Evolutionary conservation across 2,329 filamentous ascomycete genomes (phyloP).

Genomic region (Phialemonium atrogriseum): DNA sequence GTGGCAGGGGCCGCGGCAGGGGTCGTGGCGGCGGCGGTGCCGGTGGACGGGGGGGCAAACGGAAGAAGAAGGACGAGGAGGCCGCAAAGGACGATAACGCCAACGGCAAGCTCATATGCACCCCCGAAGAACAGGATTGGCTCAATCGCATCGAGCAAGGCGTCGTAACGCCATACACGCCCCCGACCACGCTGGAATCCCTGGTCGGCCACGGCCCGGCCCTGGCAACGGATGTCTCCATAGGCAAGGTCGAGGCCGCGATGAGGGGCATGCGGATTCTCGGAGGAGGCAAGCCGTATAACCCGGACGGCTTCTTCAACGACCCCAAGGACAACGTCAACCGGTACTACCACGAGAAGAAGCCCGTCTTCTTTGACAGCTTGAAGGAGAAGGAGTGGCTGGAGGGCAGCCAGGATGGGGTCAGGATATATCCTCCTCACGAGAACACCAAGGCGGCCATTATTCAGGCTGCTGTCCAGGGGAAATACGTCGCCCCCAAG

Average conservation of each 20-base stretch:
- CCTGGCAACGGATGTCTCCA: slow-evolving; percentile 20
- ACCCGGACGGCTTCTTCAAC: slow-evolving; percentile 16
- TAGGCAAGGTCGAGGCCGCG: slow-evolving; percentile 23
- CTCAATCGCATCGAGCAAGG: slow-evolving; percentile 21
- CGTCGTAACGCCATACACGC: slow-evolving; percentile 20
- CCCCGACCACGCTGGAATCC: slow-evolving; percentile 21
- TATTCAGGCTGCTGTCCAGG: slow-evolving; percentile 26
- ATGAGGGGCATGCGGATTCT: slow-evolving; percentile 30
- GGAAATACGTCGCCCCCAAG: slow-evolving; percentile 24
- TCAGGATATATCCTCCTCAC: slow-evolving; percentile 12
- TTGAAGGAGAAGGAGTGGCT: slow-evolving; percentile 22
- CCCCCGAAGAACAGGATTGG: slow-evolving; percentile 15
- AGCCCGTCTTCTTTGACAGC: slow-evolving; percentile 30
- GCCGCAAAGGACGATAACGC: slow-evolving; percentile 4
- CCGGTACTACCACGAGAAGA: slow-evolving; percentile 14
- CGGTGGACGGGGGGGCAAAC: slow-evolving; percentile 1
- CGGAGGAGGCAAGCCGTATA: slow-evolving; percentile 25
- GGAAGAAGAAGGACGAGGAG: slow-evolving; percentile 5
- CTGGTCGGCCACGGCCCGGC: slow-evolving; percentile 29
- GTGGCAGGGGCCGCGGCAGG: slow-evolving; percentile 1
- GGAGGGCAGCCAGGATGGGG: slow-evolving; percentile 9
- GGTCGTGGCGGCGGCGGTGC: background rate
- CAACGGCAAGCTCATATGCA: slow-evolving; percentile 9
- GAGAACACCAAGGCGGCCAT: slow-evolving; percentile 21
- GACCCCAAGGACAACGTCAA: slow-evolving; percentile 11